Conservation (phyloP, 805 yeast species). For the Kazachstania bromeliacearum region DNA sequence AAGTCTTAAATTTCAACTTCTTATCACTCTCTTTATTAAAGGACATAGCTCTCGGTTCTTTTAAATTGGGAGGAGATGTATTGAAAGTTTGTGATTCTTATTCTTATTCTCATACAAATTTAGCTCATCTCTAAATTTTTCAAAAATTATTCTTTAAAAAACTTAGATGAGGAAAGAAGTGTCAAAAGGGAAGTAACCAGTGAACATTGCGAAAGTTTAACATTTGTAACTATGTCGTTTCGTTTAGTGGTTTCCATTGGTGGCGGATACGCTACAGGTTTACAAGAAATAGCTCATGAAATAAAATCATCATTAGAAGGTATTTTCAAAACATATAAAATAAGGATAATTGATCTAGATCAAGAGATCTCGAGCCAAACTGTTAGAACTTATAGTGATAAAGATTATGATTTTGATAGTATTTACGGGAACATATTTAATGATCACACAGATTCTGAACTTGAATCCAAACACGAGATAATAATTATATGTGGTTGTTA, state of each 20-base stretch:
- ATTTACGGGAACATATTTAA: slow-evolving; percentile 15
- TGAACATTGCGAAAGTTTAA: no score
- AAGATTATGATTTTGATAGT: slow-evolving; percentile 29
- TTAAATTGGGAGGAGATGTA: no score
- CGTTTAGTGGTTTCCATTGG: slow-evolving; percentile 19
- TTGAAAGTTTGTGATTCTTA: no score
- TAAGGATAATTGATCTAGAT: slow-evolving; percentile 37
- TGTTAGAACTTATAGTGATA: slow-evolving; percentile 12
- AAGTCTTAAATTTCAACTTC: slow-evolving; percentile 51
- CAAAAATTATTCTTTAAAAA: no score
- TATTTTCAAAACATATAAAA: slow-evolving; percentile 18
- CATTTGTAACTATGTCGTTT: no score
- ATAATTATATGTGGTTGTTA: slow-evolving; percentile 67
- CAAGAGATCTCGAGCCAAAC: slow-evolving; percentile 9
- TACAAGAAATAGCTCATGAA: slow-evolving; percentile 27
- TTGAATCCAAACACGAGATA: slow-evolving; percentile 22
- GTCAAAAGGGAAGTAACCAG: no score
- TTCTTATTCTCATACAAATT: no score
- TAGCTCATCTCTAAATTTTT: no score
- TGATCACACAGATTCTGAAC: no score
- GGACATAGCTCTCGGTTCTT: no score
- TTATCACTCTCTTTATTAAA: slow-evolving; percentile 52
- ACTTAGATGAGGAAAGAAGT: no score
- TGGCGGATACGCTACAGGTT: slow-evolving; percentile 28
- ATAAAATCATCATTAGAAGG: slow-evolving; percentile 29